These are phyloP conservation scores for Avena eriantha DNA, from an alignment of 176 grass and related monocot genomes.

Conservation along the genomic window DNA sequence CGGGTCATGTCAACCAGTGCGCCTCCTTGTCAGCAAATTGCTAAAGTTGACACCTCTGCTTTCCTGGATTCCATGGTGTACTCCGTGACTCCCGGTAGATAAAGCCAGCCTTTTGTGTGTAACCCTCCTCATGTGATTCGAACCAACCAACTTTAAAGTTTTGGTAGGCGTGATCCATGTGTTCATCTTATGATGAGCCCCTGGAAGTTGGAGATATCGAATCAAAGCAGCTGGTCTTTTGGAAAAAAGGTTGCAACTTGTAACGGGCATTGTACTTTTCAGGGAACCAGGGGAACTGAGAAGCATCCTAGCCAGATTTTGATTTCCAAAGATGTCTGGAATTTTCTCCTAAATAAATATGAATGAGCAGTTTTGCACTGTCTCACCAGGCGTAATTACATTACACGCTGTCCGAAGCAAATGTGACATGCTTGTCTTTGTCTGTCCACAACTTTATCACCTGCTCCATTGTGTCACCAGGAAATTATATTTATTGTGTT, in stretches of 20 bases:
- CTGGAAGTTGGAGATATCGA: conserved; percentile 46
- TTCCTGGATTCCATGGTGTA: conserved; percentile 53
- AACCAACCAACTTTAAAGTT: conserved; percentile 67
- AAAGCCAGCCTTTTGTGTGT: conserved; percentile 57
- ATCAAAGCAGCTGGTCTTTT: conserved; percentile 41
- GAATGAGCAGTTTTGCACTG: conserved; percentile 13
- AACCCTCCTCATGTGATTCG: conserved; percentile 76
- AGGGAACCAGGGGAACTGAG: conserved; percentile 26
- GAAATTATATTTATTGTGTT: conserved; percentile 30
- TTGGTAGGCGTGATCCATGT: conserved; percentile 57
- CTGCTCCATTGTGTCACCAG: background rate
- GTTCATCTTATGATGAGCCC: conserved; percentile 58
- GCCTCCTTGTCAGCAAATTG: conserved; percentile 64
- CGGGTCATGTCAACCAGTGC: conserved; percentile 45
- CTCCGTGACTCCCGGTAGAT: conserved; percentile 65
- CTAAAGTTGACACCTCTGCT: conserved; percentile 54
- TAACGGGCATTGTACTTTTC: conserved; percentile 37
- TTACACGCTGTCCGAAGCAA: conserved; percentile 6
- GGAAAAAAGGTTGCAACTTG: conserved; percentile 43
- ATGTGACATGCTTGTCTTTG: conserved; percentile 28
- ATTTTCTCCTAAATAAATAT: conserved; percentile 12
- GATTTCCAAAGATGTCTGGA: background rate
- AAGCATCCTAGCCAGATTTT: conserved; percentile 17
- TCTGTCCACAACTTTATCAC: conserved; percentile 40
- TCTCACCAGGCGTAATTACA: conserved; percentile 30